Conservation (phyloP, 2,329 filamentous ascomycete genomes). For the Alternaria rosae region DNA sequence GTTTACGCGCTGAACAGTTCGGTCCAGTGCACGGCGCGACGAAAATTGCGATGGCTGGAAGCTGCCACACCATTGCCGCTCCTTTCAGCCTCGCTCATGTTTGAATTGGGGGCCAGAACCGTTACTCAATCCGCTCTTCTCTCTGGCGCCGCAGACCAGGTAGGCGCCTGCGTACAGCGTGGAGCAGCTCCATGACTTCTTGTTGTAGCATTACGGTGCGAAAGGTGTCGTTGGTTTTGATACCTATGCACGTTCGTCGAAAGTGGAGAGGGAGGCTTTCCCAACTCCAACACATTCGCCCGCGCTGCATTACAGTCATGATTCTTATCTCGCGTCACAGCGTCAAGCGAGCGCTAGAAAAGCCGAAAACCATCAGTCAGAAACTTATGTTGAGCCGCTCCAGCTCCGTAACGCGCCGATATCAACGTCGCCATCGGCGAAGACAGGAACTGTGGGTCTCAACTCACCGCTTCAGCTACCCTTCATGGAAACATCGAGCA, state of each 20-base stretch:
- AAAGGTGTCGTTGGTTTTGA: background rate
- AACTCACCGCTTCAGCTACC: slow-evolving; percentile 15
- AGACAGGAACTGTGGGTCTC: slow-evolving; percentile 6
- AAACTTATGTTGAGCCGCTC: background rate
- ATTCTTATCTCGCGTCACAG: slow-evolving; percentile 12
- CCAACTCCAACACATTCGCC: background rate
- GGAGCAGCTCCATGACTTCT: background rate
- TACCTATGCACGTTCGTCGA: background rate
- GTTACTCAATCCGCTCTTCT: background rate
- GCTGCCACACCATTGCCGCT: slow-evolving; percentile 19
- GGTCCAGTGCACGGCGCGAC: slow-evolving; percentile 5
- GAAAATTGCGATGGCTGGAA: slow-evolving; percentile 30
- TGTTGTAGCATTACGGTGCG: background rate
- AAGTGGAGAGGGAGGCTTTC: slow-evolving; percentile 1
- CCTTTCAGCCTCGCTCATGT: slow-evolving; percentile 17
- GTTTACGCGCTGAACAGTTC: slow-evolving; percentile 3
- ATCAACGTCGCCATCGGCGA: slow-evolving; percentile 2
- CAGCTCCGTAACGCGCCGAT: slow-evolving; percentile 8
- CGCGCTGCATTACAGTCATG: slow-evolving; percentile 2
- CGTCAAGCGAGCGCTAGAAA: background rate
- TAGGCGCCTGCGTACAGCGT: background rate
- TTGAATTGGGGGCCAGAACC: slow-evolving; percentile 22
- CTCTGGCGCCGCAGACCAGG: background rate
- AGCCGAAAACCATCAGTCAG: background rate
- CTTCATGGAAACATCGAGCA: background rate